Base-by-base conservation (phyloP, 2,329 filamentous ascomycete species). In the Tolypocladium guangdongense region DNA sequence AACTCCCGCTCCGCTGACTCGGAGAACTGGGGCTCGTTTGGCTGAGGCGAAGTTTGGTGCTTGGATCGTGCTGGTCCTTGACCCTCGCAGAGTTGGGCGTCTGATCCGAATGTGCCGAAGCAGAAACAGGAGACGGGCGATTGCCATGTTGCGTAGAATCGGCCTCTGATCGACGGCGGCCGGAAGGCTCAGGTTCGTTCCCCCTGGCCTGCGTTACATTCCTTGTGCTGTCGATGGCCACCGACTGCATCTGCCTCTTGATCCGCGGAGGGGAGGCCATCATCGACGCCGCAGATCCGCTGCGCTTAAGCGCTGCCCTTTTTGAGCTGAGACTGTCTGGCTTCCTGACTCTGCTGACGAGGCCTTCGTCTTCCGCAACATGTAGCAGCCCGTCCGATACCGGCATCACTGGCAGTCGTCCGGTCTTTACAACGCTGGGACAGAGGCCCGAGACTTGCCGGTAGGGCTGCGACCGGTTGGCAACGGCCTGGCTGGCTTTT, bases 51-150 rank as follows among this genome's bases (percentile, higher is more conserved):
- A 82, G 60, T 32, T 77, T 73, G 0, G 85, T 87, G 55, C 75
- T 76, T 6, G 81, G 78, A 60, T 88, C 82, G 59, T 83, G 78
- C 1, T 84, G 79, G 59, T 92, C 82, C 68, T 95, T 95, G 24
- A 92, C 87, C 14, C 90, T 80, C 1, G 86, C 79, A 62, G 90
- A 95, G 32, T 76, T 77, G 30, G 90, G 71, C 1, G 62, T 67
- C 5, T 68, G 67, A 30, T 67, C 71, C 24, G 73, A 76, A 57
- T 46, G 18, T 12, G 14, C 33, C 5, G 47, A 6, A 24, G 27
- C 46, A 51, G 24, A 20, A 5, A 27, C 14, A 8, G 38, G 41
- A 33, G 47, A 39, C 7, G 24, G 37, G 18, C 38, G n/a, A 7
- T 27, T 4, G 4, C 24, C 39, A 16, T 35, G 11, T 39, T 39